Conservation (phyloP, 768 basidiomycete species). For the Leucocoprinus birnbaumii region DNA sequence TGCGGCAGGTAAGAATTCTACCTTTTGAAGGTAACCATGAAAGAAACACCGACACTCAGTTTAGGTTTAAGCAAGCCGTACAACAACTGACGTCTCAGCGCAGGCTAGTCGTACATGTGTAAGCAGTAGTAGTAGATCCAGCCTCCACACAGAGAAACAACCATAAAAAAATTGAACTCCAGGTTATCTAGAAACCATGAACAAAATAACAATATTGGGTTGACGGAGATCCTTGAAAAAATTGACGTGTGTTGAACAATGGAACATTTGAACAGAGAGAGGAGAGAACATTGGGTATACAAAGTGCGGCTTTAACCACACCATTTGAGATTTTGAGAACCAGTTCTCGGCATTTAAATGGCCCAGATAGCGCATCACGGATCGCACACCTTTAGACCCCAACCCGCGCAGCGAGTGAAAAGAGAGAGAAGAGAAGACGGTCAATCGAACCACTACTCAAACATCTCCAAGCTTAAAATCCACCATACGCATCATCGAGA, state of each 20-base stretch:
- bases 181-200: not conserved
- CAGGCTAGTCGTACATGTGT: not conserved
- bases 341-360: not conserved
- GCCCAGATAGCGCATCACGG: not conserved
- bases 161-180: not conserved
- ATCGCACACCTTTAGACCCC: not conserved
- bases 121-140: not conserved
- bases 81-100: not conserved
- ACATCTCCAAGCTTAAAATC: constrained; percentile 39
- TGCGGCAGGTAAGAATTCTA: too few relatives aligned
- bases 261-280: not conserved
- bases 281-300: not conserved
- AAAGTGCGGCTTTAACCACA: not conserved
- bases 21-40: not conserved
- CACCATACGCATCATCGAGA: constrained; percentile 67
- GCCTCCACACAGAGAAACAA: not conserved
- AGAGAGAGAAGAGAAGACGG: not conserved
- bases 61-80: not conserved
- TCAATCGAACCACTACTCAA: not conserved
- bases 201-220: not conserved
- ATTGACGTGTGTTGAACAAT: not conserved
- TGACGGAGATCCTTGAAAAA: not conserved
- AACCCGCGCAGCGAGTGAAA: not conserved
- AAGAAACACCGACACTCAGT: not conserved
- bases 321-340: not conserved